A percentile compares a stretch with the other conserved stretches of the same genome.
Conservation (phyloP, 306 rosid species). For the Prosopis cineraria region DNA sequence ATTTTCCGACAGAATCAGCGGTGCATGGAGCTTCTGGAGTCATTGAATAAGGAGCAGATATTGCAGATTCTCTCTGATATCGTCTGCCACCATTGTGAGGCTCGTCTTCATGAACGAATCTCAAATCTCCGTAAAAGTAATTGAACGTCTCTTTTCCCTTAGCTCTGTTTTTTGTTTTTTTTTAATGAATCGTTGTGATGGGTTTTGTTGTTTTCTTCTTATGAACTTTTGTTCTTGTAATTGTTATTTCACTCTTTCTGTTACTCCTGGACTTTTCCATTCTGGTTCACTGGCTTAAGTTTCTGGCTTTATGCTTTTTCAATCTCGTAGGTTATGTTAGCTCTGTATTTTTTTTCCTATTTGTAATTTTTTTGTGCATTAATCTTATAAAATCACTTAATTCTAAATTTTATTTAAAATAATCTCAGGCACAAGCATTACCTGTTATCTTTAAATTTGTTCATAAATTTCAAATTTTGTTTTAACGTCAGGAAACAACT, state of each 20-base stretch:
- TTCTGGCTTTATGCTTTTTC: background rate
- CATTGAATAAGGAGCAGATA: constrained; percentile 41
- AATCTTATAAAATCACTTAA: background rate
- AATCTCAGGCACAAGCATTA: background rate
- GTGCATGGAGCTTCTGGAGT: constrained; percentile 21
- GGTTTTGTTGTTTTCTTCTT: background rate
- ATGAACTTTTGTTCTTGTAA: background rate
- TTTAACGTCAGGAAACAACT: background rate
- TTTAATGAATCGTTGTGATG: no score
- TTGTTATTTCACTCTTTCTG: background rate
- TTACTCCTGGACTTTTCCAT: background rate
- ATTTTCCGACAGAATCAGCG: background rate
- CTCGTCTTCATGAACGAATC: constrained; percentile 32
- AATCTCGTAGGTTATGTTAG: background rate
- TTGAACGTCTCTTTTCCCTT: background rate
- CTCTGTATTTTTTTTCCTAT: background rate
- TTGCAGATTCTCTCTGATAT: constrained; percentile 39
- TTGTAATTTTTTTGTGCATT: background rate
- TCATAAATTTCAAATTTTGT: background rate
- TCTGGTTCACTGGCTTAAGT: background rate
- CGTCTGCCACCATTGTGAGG: constrained; percentile 43
- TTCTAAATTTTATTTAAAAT: background rate
- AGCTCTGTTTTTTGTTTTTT: background rate
- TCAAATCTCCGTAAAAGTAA: constrained; percentile 25
- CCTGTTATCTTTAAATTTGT: background rate